Evolutionary conservation across 2,329 filamentous ascomycete genomes (phyloP).

Genomic region (Penicillium hordei): DNA sequence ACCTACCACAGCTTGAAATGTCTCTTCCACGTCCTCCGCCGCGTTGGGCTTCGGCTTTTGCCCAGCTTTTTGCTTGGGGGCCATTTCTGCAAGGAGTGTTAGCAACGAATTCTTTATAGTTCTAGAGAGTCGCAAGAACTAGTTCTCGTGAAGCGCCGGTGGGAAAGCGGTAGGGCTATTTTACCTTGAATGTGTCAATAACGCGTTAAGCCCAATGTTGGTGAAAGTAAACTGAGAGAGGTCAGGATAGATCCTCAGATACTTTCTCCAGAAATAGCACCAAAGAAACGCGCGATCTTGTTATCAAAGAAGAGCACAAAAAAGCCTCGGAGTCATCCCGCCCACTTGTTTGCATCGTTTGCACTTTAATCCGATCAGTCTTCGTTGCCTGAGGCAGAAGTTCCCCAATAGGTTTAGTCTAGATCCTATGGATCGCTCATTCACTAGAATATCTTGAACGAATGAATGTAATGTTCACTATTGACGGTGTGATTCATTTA

Average conservation of each 20-base stretch:
- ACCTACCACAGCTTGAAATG: constrained; percentile 62
- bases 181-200: background rate
- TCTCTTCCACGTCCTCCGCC: constrained; percentile 61
- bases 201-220: background rate
- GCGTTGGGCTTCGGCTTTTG: constrained; percentile 38
- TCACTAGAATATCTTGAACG: background rate
- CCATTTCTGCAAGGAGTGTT: constrained; percentile 28
- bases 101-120: background rate
- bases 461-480: background rate
- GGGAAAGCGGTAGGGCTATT: background rate
- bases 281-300: constrained; percentile 5
- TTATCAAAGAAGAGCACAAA: constrained; percentile 28
- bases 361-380: background rate
- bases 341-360: constrained; percentile 28
- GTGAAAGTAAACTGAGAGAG: background rate
- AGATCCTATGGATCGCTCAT: background rate
- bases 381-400: background rate
- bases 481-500: background rate
- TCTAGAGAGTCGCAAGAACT: background rate
- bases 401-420: background rate
- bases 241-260: background rate
- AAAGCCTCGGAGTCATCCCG: constrained; percentile 32
- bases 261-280: background rate
- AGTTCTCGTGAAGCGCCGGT: background rate
- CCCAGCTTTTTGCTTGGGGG: constrained; percentile 37